These are phyloP conservation scores for Fraxinus baroniana DNA, from an alignment of 305 asterid genomes.

Conservation along the genomic window DNA sequence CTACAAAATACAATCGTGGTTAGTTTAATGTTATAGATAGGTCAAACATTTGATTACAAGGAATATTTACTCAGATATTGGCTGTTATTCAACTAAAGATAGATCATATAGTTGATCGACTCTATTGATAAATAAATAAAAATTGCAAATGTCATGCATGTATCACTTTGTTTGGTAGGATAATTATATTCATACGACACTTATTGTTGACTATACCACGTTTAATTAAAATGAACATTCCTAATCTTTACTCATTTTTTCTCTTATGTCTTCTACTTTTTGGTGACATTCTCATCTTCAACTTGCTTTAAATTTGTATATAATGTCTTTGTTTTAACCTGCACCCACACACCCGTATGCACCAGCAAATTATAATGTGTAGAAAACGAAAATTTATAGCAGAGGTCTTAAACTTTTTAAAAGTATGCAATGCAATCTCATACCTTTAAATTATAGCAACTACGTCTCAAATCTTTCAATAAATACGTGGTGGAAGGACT, in stretches of 20 bases:
- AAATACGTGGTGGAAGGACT: neutral
- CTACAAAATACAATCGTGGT: neutral
- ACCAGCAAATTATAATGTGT: neutral
- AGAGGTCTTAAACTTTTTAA: neutral
- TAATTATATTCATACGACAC: too few relatives aligned
- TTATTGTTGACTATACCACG: too few relatives aligned
- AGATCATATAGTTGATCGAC: neutral
- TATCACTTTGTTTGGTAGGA: too few relatives aligned
- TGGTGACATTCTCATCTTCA: too few relatives aligned
- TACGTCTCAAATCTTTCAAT: neutral
- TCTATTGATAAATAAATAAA: too few relatives aligned
- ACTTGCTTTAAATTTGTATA: too few relatives aligned
- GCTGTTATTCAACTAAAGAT: neutral
- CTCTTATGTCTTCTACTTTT: too few relatives aligned
- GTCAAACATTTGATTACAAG: neutral
- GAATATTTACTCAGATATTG: neutral
- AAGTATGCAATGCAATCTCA: neutral
- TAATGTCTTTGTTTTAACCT: neutral
- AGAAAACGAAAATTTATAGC: neutral
- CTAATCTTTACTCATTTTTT: too few relatives aligned
- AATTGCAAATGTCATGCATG: too few relatives aligned
- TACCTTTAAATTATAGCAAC: neutral
- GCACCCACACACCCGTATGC: neutral
- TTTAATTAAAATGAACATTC: too few relatives aligned
- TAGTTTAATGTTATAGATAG: neutral